Conservation (phyloP, 495 filamentous ascomycete genomes). For the Aspergillus sparsus region DNA sequence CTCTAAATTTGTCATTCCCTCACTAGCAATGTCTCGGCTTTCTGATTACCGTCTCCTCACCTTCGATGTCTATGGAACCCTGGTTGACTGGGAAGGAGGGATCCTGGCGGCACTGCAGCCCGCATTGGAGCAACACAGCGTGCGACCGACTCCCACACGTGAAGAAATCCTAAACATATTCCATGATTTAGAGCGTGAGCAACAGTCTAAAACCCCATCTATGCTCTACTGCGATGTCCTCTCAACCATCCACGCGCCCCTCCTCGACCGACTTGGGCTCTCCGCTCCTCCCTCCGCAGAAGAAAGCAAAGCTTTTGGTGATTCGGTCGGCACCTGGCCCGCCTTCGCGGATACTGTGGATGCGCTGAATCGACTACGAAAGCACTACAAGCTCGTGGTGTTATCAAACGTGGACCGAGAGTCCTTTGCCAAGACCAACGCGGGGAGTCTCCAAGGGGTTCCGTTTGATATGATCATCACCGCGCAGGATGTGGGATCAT, state of each 20-base stretch:
- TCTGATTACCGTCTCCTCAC: slow-evolving; percentile 53
- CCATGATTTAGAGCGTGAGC: slow-evolving; percentile 42
- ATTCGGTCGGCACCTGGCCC: slow-evolving; percentile 59
- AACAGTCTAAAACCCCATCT: slow-evolving; percentile 51
- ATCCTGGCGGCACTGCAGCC: slow-evolving; percentile 44
- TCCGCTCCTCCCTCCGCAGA: slow-evolving; percentile 28
- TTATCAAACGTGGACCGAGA: slow-evolving; percentile 71
- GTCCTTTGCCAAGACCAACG: slow-evolving; percentile 58
- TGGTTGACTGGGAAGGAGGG: slow-evolving; percentile 72
- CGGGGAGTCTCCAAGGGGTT: slow-evolving; percentile 48
- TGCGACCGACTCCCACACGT: slow-evolving; percentile 34
- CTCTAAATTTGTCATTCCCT: neutral
- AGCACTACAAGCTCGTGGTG: slow-evolving; percentile 67
- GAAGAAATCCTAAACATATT: slow-evolving; percentile 42
- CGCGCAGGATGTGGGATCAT: slow-evolving; percentile 71
- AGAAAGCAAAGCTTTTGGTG: slow-evolving; percentile 48
- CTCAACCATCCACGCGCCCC: slow-evolving; percentile 44
- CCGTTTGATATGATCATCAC: slow-evolving; percentile 71
- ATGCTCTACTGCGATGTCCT: slow-evolving; percentile 62
- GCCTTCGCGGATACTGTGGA: slow-evolving; percentile 66
- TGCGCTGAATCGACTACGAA: slow-evolving; percentile 55
- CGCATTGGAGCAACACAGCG: slow-evolving; percentile 37
- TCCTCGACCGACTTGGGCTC: slow-evolving; percentile 46
- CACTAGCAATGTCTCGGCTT: slow-evolving; percentile 33
- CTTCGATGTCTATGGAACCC: slow-evolving; percentile 84